Evolutionary conservation across 805 yeast species (phyloP).

Genomic region (Wickerhamomyces silvicola): DNA sequence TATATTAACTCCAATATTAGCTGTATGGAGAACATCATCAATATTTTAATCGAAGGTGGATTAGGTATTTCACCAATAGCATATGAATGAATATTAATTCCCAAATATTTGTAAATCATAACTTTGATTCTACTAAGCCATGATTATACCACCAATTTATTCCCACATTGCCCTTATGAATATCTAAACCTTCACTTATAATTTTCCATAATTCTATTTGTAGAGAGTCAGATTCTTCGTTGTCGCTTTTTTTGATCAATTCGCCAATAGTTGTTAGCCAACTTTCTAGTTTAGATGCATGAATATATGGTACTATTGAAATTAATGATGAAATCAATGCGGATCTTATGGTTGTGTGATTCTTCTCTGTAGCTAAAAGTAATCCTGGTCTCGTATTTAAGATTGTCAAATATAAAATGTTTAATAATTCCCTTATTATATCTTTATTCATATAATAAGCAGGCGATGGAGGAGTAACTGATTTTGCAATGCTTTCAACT

Average conservation of each 20-base stretch:
- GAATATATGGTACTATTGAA: constrained; percentile 47
- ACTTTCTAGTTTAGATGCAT: constrained; percentile 30
- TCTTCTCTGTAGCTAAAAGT: constrained; percentile 15
- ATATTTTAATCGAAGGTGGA: not conserved
- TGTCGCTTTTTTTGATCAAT: constrained; percentile 27
- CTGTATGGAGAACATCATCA: constrained; percentile 1
- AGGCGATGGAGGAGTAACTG: constrained; percentile 31
- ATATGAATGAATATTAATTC: not conserved
- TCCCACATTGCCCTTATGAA: constrained; percentile 49
- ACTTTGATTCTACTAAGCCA: constrained; percentile 2
- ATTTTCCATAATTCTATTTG: constrained; percentile 43
- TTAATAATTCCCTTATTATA: constrained; percentile 31
- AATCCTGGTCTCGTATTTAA: constrained; percentile 29
- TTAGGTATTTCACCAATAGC: not conserved
- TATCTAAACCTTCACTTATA: constrained; percentile 50
- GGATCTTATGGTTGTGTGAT: constrained; percentile 35
- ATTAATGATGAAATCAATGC: constrained; percentile 42
- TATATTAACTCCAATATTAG: constrained; percentile 1
- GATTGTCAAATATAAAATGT: constrained; percentile 36
- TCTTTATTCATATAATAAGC: constrained; percentile 25
- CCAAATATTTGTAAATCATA: constrained; percentile 5
- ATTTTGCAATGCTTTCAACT: constrained; percentile 45
- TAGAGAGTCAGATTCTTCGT: constrained; percentile 33
- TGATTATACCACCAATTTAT: constrained; percentile 58
- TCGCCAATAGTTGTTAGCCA: constrained; percentile 45